phyloP scores from a whole-genome alignment of 139 green algal genomes.

The Chara braunii region DNA sequence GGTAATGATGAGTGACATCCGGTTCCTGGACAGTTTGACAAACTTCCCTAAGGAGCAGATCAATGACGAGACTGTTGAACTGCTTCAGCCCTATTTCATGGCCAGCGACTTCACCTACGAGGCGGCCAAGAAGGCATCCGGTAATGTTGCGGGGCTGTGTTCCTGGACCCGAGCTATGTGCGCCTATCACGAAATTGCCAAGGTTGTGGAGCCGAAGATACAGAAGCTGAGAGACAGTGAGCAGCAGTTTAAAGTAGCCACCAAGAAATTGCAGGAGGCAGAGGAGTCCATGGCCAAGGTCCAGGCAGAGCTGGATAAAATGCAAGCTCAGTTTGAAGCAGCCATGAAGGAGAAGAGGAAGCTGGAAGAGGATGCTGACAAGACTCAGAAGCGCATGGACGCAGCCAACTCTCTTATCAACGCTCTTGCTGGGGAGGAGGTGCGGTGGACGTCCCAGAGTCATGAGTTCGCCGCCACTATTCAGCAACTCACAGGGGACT shows the following conservation, averaged over 20 bases:
- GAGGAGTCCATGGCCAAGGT: conserved; percentile 81
- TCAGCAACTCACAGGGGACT: conserved; percentile 78
- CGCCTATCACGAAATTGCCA: conserved; percentile 84
- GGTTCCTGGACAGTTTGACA: conserved; percentile 74
- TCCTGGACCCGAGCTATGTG: conserved; percentile 89
- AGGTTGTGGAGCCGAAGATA: conserved; percentile 92
- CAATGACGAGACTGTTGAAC: conserved; percentile 83
- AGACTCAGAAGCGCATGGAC: conserved; percentile 83
- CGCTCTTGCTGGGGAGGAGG: conserved; percentile 76
- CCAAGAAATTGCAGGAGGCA: conserved; percentile 80
- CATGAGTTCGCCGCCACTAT: conserved; percentile 78
- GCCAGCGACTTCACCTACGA: conserved; percentile 88
- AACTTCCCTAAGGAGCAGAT: conserved; percentile 94
- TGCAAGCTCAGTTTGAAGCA: conserved; percentile 84
- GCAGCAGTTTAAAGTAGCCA: conserved; percentile 70
- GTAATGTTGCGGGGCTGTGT: conserved; percentile 81
- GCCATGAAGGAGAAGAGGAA: conserved; percentile 83
- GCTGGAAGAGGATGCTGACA: conserved; percentile 78
- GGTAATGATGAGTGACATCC: conserved; percentile 89
- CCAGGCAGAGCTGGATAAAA: conserved; percentile 80
- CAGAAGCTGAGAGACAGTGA: conserved; percentile 68
- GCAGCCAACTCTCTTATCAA: conserved; percentile 75
- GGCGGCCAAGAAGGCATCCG: conserved; percentile 71
- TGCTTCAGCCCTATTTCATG: conserved; percentile 79
- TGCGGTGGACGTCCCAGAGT: conserved; percentile 76